Base-by-base conservation (phyloP, 2,329 filamentous ascomycete genomes). In the Aspergillus novofumigatus region DNA sequence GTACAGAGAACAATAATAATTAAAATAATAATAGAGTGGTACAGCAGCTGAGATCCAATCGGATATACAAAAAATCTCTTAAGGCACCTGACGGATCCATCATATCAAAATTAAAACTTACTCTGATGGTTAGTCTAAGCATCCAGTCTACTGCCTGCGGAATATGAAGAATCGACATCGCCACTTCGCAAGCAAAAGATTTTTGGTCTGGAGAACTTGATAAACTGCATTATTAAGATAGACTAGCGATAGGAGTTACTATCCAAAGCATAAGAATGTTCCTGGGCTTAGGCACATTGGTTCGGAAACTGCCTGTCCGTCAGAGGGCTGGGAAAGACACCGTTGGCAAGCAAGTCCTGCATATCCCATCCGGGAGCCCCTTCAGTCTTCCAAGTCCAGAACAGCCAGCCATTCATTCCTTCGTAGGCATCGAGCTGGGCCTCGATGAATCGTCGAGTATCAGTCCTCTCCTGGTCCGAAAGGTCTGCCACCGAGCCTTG, bases 361-460 rank as follows among this genome's bases (percentile, higher is more conserved):
- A 80, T 73, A 61, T 80, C 75, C 78, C 78, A 81, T 54, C 78
- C 78, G 4, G 78, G 77, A 17, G 77, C 72, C 32, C 74, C 74
- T 60, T 80, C 77, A 11, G 78, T 80, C 66, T 77, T 79, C 77
- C 78, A 80, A 51, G 77, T 79, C 78, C 78, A 80, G 67, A 78
- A 80, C 21, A 80, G 59, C 78, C 77, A 80, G 45, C 78, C 78
- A 17, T 60, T 67, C 29, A 71, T 71, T 61, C 66, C 64, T 65
- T 79, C 77, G 55, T 69, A 80, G 10, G 75, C 75, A 61, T 78
- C 75, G 29, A 80, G 62, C 63, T 80, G 78, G 4, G 73, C 76
- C 61, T 78, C 75, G 51, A 80, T 77, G 63, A 77, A 80, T 35
- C 72, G 72, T 44, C 75, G 71, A 4, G 74, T 70, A 50, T 76